Conservation (phyloP, 1,139 yeast species). For the Suhomyces wounanorum region DNA sequence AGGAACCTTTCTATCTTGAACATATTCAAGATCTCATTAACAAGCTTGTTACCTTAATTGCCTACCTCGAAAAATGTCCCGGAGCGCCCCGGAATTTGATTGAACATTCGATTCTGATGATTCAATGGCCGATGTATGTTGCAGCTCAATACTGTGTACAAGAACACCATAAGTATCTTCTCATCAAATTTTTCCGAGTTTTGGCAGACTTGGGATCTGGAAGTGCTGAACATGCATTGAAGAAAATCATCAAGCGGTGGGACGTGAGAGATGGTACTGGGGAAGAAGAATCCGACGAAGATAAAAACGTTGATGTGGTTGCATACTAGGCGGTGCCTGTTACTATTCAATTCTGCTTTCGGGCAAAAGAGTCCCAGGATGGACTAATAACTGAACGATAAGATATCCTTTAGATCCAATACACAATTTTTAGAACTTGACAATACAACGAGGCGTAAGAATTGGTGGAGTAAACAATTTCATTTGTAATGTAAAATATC, state of each 20-base stretch:
- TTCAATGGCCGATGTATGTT: conserved; percentile 66
- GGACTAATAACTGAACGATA: background rate
- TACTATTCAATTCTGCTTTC: background rate
- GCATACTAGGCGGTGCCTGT: conserved; percentile 14
- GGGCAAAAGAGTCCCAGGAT: background rate
- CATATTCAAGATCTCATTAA: conserved; percentile 36
- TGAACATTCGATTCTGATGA: conserved; percentile 41
- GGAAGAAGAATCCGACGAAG: conserved; percentile 22
- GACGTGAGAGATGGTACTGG: conserved; percentile 18
- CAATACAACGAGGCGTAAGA: too few relatives aligned
- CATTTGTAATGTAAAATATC: too few relatives aligned
- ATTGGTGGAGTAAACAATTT: too few relatives aligned
- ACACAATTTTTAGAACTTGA: background rate
- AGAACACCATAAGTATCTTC: conserved; percentile 45
- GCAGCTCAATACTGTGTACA: conserved; percentile 58
- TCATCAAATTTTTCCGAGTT: conserved; percentile 46
- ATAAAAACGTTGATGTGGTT: conserved; percentile 16
- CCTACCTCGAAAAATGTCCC: conserved; percentile 27
- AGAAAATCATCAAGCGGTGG: conserved; percentile 22
- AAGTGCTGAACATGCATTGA: conserved; percentile 25
- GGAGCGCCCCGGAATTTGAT: conserved; percentile 26
- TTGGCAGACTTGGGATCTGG: conserved; percentile 25
- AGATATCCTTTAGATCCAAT: background rate
- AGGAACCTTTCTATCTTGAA: conserved; percentile 35
- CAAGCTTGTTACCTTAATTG: conserved; percentile 28